These are phyloP conservation scores for Carex cristatella DNA, from an alignment of 176 grass and related monocot species.

Conservation along the genomic window DNA sequence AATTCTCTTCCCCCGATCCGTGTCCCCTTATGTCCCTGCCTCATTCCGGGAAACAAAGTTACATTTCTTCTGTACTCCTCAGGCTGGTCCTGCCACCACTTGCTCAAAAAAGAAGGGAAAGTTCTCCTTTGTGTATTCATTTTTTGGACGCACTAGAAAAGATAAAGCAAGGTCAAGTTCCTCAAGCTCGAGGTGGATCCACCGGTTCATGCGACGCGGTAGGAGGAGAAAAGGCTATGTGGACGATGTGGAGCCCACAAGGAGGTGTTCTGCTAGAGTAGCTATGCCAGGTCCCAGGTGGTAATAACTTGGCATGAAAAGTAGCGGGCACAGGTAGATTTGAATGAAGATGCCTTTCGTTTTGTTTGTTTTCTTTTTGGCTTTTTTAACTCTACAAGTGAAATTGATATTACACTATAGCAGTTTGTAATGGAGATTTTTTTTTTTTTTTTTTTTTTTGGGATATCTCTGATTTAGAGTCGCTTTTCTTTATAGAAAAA, in stretches of 20 bases:
- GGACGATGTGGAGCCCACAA: neutral
- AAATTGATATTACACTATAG: neutral
- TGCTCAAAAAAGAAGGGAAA: neutral
- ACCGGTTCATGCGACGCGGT: neutral
- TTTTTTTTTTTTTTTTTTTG: neutral
- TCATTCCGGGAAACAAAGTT: constrained; percentile 23
- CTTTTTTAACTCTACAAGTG: neutral
- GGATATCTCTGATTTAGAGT: neutral
- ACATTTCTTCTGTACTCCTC: constrained; percentile 64
- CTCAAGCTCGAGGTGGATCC: neutral
- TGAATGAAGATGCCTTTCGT: constrained; percentile 22
- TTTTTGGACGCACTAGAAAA: neutral
- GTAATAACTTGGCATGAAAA: constrained; percentile 42
- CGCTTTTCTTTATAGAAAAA: neutral
- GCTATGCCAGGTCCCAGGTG: constrained; percentile 22
- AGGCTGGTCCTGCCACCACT: constrained; percentile 30
- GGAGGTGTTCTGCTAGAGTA: constrained; percentile 25
- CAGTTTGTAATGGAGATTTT: neutral
- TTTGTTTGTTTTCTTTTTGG: neutral
- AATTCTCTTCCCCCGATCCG: constrained; percentile 30
- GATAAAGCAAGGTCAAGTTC: neutral
- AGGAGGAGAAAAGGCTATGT: neutral
- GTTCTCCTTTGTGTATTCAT: neutral
- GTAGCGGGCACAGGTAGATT: constrained; percentile 55
- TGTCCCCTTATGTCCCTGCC: constrained; percentile 31